Evolutionary conservation across 768 basidiomycete genomes (phyloP), one percentile per base, ranked within the genome.

Genomic region (Amanita muscaria): DNA sequence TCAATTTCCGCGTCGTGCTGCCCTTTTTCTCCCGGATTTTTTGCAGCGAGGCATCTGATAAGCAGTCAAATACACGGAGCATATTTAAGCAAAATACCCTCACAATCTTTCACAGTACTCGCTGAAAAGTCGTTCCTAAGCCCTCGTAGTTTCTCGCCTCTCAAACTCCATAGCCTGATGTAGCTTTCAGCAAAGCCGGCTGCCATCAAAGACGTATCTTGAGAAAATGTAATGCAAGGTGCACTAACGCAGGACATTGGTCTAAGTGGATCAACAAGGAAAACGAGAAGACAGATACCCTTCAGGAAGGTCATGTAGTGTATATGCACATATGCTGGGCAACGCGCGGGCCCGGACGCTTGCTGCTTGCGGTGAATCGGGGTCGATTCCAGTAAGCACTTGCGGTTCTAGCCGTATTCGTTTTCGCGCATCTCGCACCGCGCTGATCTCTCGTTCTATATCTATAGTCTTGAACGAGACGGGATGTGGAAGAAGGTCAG

Each of bases 181-280:
- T 90, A 93, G 56, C 92, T 97, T 64, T 99, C 93, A 19, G 88
- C 77, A 59, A 96, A 97, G 3, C 96, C 96, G 35, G 85, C 87
- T 1, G 94, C 96, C 78, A 99, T 79, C 9, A 98, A 62, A 6
- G 93, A 85, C 0, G 83, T 84, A 61, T 99, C 96, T 31, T 74
- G 74, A 22, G 96, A 98, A 57, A 98, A 97, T 14, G 82, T 77
- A 47, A 81, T 82, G 54, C 86, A 89, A 4, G 92, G 86, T 2
- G 84, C 72, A 21, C 94, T 97, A 46, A 40, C 42, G 39, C 24
- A 44, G n/a, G 40, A 15, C 18, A 38, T 14, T 19, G 16, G 19
- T 24, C 19, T 15, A 47, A 49, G 33, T 40, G 42, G 12, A 42
- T 25, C 50, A 18, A 44, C 27, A n/a, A 36, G 33, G n/a, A 24